Evolutionary conservation across 805 yeast genomes (phyloP), one percentile per base, ranked within the genome.

Genomic region (Metschnikowia anglica): DNA sequence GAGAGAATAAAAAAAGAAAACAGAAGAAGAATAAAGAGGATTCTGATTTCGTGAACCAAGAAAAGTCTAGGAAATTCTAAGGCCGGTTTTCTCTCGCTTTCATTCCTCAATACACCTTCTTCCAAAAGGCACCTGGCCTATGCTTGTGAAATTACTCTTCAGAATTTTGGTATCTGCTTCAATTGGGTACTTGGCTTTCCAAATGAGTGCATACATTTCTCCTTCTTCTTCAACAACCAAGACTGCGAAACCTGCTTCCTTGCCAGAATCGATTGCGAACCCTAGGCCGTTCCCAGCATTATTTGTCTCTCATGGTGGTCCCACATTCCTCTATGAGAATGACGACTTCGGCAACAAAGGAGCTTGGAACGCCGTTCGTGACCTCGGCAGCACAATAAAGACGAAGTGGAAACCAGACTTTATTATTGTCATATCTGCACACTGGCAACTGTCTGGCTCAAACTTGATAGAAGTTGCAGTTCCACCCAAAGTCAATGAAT

Each of bases 291-390:
- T 61, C 15, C 91, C 93, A 5, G 75, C 80, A 1, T 83, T 65
- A 58, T 87, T 85, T 60, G 58, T 85, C 32, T 80, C 88, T n/a
- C 95, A 86, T 63, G 95, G 95, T 6, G 93, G 90, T 0, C 95
- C 95, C 6, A 80, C 85, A 1, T 84, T 86, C 59, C 77, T 85
- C 70, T 81, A 83, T 53, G 53, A 54, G 26, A 62, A 70, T n/a
- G 73, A 67, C 37, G 68, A 62, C 17, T 63, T 67, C 36, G 79
- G 79, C 15, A 77, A 83, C 27, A 72, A 76, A 43, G 87, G 87
- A 4, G 90, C 91, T 0, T 83, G 76, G 68, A 65, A 70, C 18
- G 65, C 65, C 4, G 70, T 81, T 5, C 62, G 69, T 35, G 52
- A 62, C 17, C 47, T 83, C 5, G 95, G 95, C 2, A 48, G 59